Evolutionary conservation across 1,139 yeast genomes (phyloP).

Genomic region (Zygosaccharomyces pseudobailii): DNA sequence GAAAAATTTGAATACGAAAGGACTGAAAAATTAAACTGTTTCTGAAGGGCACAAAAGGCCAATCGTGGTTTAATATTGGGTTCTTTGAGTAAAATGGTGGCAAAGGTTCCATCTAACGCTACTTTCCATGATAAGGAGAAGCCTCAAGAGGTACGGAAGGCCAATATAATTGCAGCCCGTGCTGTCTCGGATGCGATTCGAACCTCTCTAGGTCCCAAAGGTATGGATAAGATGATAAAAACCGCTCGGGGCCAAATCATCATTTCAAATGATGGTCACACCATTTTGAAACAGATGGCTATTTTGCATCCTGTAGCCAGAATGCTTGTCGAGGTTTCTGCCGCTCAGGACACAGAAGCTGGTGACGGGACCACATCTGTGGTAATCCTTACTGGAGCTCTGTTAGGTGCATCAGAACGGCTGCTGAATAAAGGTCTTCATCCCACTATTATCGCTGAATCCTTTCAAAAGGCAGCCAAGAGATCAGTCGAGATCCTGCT

Average conservation of each 20-base stretch:
- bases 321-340: slow-evolving; percentile 95
- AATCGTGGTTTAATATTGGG: not conserved
- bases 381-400: slow-evolving; percentile 90
- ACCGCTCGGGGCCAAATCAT: slow-evolving; percentile 89
- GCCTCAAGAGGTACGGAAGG: slow-evolving; percentile 93
- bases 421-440: slow-evolving; percentile 87
- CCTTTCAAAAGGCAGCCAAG: slow-evolving; percentile 88
- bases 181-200: slow-evolving; percentile 98
- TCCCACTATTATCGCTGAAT: slow-evolving; percentile 91
- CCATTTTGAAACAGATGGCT: slow-evolving; percentile 94
- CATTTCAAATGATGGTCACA: slow-evolving; percentile 97
- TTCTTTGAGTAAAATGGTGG: slow-evolving; percentile 16
- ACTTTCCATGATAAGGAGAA: slow-evolving; percentile 92
- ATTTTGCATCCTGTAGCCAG: slow-evolving; percentile 97
- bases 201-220: slow-evolving; percentile 96
- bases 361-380: slow-evolving; percentile 99
- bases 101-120: slow-evolving; percentile 62
- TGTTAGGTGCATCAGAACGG: slow-evolving; percentile 91
- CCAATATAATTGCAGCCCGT: slow-evolving; percentile 90
- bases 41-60: not conserved
- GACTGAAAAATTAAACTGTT: no score
- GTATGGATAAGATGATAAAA: slow-evolving; percentile 99
- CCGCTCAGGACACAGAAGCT: slow-evolving; percentile 97
- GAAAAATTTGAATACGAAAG: not conserved
- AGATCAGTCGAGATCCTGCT: slow-evolving; percentile 80